Evolutionary conservation across 2,329 filamentous ascomycete genomes (phyloP), one percentile per base, ranked within the genome.

Genomic region (Sclerotinia trifoliorum): DNA sequence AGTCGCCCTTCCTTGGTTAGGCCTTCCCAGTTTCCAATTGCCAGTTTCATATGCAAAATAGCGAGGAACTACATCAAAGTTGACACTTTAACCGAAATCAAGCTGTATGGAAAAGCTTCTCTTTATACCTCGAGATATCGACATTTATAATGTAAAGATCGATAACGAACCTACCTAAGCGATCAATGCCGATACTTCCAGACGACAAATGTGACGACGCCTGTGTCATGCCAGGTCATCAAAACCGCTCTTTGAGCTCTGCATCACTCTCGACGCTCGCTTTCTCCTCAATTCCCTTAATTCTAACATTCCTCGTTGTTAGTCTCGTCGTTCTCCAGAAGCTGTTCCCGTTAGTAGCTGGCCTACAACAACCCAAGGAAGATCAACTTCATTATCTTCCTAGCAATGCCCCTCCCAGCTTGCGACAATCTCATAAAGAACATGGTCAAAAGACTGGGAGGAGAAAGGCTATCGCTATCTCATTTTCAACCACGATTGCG

Each of bases 401-500:
- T 1, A 80, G 86, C 58, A 84, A 88, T 68, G 86, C 87, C n/a
- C 87, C 89, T 68, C 81, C 83, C 21, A 81, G 81, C 62, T 82
- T 89, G 72, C 83, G 84, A 48, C 84, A 86, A 71, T 85, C 81
- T 4, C 86, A 89, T 76, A 84, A 84, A 29, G 85, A 86, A 74
- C 84, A 88, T 74, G 84, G 82, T 49, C 77, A 81, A 39, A 85
- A 85, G 75, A 85, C 82, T 52, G 75, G 82, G 70, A 79, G 83
- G 61, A 79, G 85, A 52, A 80, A 83, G 32, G 77, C 85, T 17
- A 85, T 88, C 2, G 88, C 87, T 19, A 80, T 85, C 68, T 88
- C 90, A 1, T 96, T 96, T 78, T 88, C 91, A 8, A 85, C 87
- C 0, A 96, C 91, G 13, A 86, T 95, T 48, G 92, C 88, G 1